Conservation (phyloP, 306 rosid species). For the Vigna mungo region DNA sequence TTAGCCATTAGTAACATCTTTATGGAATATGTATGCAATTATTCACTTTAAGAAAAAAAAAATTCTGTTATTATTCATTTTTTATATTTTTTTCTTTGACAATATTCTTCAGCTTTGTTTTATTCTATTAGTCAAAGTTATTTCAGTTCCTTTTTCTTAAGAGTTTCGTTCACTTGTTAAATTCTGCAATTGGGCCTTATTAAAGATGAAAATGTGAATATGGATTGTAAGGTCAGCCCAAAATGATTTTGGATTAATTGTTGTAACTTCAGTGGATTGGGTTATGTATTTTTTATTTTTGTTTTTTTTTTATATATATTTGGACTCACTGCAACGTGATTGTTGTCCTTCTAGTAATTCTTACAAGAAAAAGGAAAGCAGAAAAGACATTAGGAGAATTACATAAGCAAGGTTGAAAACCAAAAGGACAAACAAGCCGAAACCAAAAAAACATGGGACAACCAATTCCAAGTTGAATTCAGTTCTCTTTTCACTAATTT, state of each 20-base stretch:
- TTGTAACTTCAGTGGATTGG: not conserved
- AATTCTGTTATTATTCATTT: too few species aligned
- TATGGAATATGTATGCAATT: too few species aligned
- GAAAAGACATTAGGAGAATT: not conserved
- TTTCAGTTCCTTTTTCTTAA: not conserved
- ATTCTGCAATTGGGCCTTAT: conserved; percentile 9
- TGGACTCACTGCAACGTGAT: not conserved
- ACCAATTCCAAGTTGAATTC: not conserved
- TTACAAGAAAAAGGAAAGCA: not conserved
- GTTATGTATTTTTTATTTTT: not conserved
- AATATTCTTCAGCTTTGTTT: not conserved
- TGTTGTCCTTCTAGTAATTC: not conserved
- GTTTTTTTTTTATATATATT: not conserved
- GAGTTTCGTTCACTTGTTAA: not conserved
- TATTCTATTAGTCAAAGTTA: not conserved
- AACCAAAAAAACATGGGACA: conserved; percentile 32
- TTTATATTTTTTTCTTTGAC: too few species aligned
- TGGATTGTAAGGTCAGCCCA: not conserved
- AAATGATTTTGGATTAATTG: not conserved
- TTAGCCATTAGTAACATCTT: too few species aligned
- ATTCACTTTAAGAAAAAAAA: too few species aligned
- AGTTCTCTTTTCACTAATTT: not conserved
- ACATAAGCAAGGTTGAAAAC: not conserved
- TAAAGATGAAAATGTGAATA: not conserved
- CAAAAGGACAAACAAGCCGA: not conserved